A percentile compares a stretch with the other conserved stretches of the same genome.
phyloP scores from a whole-genome alignment of 768 basidiomycete species.

The Paxillus ammoniavirescens region DNA sequence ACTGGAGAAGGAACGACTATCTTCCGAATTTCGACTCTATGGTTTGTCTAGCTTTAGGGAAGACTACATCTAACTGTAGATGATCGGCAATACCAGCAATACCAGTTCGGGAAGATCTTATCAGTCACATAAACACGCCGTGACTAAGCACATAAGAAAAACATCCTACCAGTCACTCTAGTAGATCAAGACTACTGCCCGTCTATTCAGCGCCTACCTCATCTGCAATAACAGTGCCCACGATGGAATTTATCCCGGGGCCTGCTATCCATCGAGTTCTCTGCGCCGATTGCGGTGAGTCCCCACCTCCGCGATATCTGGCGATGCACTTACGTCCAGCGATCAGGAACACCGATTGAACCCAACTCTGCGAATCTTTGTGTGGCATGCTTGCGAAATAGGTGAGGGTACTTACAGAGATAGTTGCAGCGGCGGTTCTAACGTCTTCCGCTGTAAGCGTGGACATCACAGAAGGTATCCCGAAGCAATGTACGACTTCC shows the following conservation, averaged over 20 bases:
- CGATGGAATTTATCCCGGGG: slow-evolving; percentile 77
- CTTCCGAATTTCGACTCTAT: too few relatives aligned
- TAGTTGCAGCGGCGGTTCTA: neutral
- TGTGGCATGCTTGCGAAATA: slow-evolving; percentile 84
- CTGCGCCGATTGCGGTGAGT: slow-evolving; percentile 84
- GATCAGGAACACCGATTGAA: slow-evolving; percentile 75
- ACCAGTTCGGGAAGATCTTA: slow-evolving; percentile 3
- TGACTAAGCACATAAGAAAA: slow-evolving; percentile 17
- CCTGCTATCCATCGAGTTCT: slow-evolving; percentile 80
- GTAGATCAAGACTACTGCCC: too few relatives aligned
- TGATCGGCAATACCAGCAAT: too few relatives aligned
- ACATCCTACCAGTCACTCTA: too few relatives aligned
- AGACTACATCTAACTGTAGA: neutral
- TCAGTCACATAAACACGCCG: slow-evolving; percentile 1
- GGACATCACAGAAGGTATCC: slow-evolving; percentile 98
- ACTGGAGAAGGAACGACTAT: too few relatives aligned
- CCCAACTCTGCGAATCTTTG: slow-evolving; percentile 94
- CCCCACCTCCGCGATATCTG: neutral
- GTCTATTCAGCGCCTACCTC: neutral
- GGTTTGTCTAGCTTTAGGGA: too few relatives aligned
- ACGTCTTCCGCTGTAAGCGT: slow-evolving; percentile 45
- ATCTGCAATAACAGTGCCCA: neutral
- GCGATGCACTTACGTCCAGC: slow-evolving; percentile 1
- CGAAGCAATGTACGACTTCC: slow-evolving; percentile 73
- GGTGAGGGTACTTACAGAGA: slow-evolving; percentile 43